These are phyloP conservation scores for Cercophora sp. DNA, from an alignment of 495 filamentous ascomycete species.

Conservation along the genomic window DNA sequence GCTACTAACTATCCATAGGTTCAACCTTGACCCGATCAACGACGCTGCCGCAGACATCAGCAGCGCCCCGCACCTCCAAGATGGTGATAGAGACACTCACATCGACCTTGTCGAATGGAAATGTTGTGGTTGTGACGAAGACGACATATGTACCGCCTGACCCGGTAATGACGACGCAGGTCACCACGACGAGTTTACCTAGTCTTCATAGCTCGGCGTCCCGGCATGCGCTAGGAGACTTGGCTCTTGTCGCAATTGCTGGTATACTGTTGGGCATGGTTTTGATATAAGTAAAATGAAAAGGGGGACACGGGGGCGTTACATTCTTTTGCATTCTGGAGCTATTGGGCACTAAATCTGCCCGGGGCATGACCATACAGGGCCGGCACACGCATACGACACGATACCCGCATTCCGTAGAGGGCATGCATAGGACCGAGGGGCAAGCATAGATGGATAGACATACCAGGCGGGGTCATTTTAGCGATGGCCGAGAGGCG, in stretches of 20 bases:
- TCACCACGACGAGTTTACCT: slow-evolving; percentile 18
- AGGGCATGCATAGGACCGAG: not conserved
- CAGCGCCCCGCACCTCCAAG: slow-evolving; percentile 16
- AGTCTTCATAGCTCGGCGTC: slow-evolving; percentile 34
- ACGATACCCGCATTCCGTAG: not conserved
- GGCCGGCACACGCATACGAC: slow-evolving; percentile 1
- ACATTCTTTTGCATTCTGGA: slow-evolving; percentile 11
- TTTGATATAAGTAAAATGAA: slow-evolving; percentile 6
- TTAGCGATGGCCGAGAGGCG: too few relatives aligned
- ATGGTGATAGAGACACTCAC: slow-evolving; percentile 27
- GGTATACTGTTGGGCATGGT: slow-evolving; percentile 21
- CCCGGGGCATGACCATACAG: not conserved
- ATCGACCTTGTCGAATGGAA: slow-evolving; percentile 36
- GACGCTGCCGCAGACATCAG: not conserved
- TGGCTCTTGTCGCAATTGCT: slow-evolving; percentile 26
- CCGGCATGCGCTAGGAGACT: slow-evolving; percentile 14
- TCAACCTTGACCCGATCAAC: slow-evolving; percentile 18
- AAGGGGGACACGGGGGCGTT: too few relatives aligned
- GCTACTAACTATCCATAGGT: too few relatives aligned
- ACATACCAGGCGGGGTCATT: too few relatives aligned
- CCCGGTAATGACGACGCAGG: slow-evolving; percentile 7
- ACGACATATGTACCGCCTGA: slow-evolving; percentile 25
- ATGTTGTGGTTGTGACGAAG: slow-evolving; percentile 24
- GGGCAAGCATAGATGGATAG: too few relatives aligned
- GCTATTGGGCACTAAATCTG: slow-evolving; percentile 11